Conservation (phyloP, 2,329 filamentous ascomycete species). For the Tolypocladium guangdongense region DNA sequence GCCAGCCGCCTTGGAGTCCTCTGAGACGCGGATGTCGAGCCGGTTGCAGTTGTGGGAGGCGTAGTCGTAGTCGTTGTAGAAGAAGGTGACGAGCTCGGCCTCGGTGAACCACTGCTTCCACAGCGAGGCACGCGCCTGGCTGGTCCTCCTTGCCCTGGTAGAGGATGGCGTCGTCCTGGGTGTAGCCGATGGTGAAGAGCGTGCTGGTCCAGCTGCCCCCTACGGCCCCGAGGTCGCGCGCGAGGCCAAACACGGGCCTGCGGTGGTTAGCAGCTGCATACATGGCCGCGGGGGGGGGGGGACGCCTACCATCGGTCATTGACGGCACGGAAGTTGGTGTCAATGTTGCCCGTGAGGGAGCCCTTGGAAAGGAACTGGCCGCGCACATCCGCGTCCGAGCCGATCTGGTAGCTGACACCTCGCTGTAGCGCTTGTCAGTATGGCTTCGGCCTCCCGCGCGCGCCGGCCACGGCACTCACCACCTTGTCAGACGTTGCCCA, state of each 20-base stretch:
- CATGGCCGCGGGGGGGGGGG: conserved; percentile 1
- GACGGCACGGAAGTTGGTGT: conserved; percentile 44
- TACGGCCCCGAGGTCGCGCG: conserved; percentile 46
- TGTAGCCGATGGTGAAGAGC: conserved; percentile 66
- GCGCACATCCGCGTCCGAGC: conserved; percentile 54
- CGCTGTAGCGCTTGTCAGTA: conserved; percentile 5
- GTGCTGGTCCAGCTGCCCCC: conserved; percentile 26
- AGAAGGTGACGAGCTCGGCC: conserved; percentile 56
- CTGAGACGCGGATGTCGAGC: conserved; percentile 59
- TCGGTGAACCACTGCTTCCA: conserved; percentile 63
- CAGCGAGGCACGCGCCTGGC: conserved; percentile 55
- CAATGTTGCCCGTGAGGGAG: conserved; percentile 51
- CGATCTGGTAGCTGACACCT: conserved; percentile 57
- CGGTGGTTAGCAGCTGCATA: background rate
- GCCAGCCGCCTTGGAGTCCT: conserved; percentile 54
- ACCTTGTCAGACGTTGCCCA: conserved; percentile 53
- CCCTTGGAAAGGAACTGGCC: conserved; percentile 53
- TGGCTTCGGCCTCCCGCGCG: background rate
- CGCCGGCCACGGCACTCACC: background rate
- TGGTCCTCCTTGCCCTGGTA: conserved; percentile 59
- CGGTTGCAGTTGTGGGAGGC: conserved; percentile 45
- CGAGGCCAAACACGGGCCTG: conserved; percentile 71
- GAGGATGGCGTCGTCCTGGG: conserved; percentile 66
- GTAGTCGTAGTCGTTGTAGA: conserved; percentile 61
- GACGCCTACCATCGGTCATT: conserved; percentile 22